Evolutionary conservation across 208 protist species (phyloP).

Genomic region (Vickermania ingenoplastis): DNA sequence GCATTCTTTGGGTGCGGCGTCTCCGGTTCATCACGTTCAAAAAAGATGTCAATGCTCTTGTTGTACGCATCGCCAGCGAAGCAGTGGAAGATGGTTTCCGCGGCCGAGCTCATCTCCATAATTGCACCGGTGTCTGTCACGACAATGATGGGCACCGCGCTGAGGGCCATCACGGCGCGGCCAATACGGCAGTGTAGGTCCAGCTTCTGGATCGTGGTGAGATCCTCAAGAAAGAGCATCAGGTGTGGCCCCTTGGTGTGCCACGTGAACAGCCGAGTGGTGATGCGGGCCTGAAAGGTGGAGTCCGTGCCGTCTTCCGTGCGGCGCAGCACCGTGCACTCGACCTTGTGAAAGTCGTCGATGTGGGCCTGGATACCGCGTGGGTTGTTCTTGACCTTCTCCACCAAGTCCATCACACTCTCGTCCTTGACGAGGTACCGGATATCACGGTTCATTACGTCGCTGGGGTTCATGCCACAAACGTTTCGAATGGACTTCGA

Average conservation of each 20-base stretch:
- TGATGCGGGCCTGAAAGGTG: slow-evolving; percentile 6
- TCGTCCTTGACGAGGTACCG: slow-evolving; percentile 9
- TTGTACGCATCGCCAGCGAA: slow-evolving; percentile 1
- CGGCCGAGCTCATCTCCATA: slow-evolving; percentile 6
- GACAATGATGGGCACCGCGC: slow-evolving; percentile 11
- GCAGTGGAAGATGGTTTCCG: slow-evolving; percentile 9
- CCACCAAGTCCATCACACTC: not conserved
- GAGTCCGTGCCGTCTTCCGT: slow-evolving; percentile 6
- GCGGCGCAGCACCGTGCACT: slow-evolving; percentile 3
- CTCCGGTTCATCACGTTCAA: not conserved
- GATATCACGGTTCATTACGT: slow-evolving; percentile 5
- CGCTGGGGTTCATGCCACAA: slow-evolving; percentile 1
- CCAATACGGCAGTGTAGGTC: slow-evolving; percentile 4
- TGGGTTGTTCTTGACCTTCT: slow-evolving; percentile 7
- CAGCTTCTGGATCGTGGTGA: slow-evolving; percentile 1
- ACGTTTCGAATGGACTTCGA: slow-evolving; percentile 2
- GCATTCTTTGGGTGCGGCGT: not conserved
- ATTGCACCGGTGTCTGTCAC: slow-evolving; percentile 3
- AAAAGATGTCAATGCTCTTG: slow-evolving; percentile 2
- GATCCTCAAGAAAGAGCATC: slow-evolving; percentile 10
- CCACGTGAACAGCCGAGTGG: not conserved
- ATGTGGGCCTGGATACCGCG: slow-evolving; percentile 2
- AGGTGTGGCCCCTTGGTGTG: not conserved
- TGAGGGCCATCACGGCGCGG: slow-evolving; percentile 2
- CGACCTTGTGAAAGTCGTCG: slow-evolving; percentile 1